phyloP scores from a whole-genome alignment of 2,329 filamentous ascomycete species.

The Nannizziopsis barbatae region DNA sequence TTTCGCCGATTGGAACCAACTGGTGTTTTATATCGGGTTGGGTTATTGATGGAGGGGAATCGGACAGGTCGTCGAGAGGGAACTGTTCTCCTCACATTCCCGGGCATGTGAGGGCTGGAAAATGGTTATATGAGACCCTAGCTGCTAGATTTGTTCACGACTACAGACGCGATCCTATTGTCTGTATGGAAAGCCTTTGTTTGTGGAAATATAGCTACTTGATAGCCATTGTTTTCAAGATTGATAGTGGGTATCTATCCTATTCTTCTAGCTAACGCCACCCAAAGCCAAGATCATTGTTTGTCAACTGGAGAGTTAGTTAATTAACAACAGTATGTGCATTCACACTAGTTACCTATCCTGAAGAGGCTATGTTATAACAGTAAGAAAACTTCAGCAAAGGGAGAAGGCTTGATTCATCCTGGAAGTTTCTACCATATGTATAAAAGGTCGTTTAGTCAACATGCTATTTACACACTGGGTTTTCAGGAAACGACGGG shows the following conservation, averaged over 20 bases:
- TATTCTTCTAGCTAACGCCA: not conserved
- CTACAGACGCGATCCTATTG: conserved; percentile 2
- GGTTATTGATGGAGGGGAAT: conserved; percentile 24
- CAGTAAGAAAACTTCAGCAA: too few relatives aligned
- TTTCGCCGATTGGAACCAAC: not conserved
- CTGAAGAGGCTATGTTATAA: too few relatives aligned
- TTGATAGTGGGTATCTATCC: not conserved
- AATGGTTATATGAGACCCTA: not conserved
- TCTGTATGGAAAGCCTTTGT: conserved; percentile 4
- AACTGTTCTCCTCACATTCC: conserved; percentile 22
- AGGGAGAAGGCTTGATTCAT: too few relatives aligned
- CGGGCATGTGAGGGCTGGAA: conserved; percentile 22
- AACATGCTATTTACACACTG: too few relatives aligned
- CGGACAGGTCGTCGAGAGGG: conserved; percentile 32
- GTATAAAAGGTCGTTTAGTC: too few relatives aligned
- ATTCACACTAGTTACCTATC: too few relatives aligned
- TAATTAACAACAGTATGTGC: too few relatives aligned
- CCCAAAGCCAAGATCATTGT: not conserved
- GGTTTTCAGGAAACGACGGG: too few relatives aligned
- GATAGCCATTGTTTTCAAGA: conserved; percentile 1
- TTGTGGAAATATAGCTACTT: not conserved
- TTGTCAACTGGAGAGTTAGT: not conserved
- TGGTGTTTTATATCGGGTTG: conserved; percentile 14
- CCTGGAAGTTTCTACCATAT: too few relatives aligned
- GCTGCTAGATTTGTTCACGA: not conserved